A percentile compares a stretch with the other conserved stretches of the same genome.
phyloP scores from a whole-genome alignment of 2,329 filamentous ascomycete genomes.

The Xylaria polymorpha region DNA sequence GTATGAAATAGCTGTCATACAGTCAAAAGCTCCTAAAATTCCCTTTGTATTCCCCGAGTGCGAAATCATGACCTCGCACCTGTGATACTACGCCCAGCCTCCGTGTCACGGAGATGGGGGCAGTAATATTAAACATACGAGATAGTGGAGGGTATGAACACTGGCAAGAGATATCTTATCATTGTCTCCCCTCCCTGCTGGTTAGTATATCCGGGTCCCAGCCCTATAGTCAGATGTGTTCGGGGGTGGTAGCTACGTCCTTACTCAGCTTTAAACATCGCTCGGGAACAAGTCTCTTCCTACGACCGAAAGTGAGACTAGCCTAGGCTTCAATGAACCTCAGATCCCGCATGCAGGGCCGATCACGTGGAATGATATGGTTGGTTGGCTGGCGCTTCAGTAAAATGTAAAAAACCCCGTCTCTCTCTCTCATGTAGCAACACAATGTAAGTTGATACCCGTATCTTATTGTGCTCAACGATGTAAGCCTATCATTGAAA shows the following conservation, averaged over 20 bases:
- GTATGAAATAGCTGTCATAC: background rate
- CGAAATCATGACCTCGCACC: constrained; percentile 15
- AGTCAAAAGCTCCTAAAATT: constrained; percentile 1
- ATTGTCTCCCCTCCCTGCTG: background rate
- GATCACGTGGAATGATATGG: background rate
- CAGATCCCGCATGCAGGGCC: background rate
- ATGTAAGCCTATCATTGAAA: no score
- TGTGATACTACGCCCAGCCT: background rate
- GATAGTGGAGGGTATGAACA: background rate
- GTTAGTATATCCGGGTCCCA: no score
- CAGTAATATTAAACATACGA: background rate
- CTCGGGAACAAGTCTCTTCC: no score
- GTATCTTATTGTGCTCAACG: no score
- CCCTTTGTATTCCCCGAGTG: constrained; percentile 30
- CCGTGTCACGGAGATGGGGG: background rate
- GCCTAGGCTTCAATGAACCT: no score
- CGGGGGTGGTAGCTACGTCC: no score
- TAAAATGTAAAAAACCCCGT: no score
- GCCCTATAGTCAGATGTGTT: no score
- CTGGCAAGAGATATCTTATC: background rate
- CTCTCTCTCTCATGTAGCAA: no score
- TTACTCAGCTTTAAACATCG: no score
- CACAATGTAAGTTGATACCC: no score
- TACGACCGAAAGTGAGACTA: no score
- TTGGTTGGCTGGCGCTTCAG: background rate